Conservation (phyloP, 2,329 filamentous ascomycete species). For the Onygenales sp. region DNA sequence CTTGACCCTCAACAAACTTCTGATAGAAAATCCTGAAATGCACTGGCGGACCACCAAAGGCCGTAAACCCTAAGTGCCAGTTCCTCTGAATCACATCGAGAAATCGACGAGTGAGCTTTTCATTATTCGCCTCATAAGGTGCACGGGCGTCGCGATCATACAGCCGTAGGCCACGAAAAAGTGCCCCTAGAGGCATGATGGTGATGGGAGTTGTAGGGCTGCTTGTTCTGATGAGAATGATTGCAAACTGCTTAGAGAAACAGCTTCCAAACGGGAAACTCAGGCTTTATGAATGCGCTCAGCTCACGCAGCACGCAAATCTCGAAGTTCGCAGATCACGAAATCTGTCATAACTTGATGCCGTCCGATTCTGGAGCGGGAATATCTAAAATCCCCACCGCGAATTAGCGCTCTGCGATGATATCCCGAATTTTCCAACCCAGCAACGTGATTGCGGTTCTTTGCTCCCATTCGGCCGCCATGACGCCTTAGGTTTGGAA, state of each 20-base stretch:
- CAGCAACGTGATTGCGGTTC: no score
- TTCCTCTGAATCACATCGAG: conserved; percentile 29
- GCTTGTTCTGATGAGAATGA: neutral
- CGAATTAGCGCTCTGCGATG: no score
- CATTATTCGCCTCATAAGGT: conserved; percentile 14
- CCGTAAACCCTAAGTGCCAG: conserved; percentile 56
- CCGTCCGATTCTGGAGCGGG: no score
- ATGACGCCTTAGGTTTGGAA: no score
- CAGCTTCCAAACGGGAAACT: neutral
- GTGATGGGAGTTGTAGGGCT: no score
- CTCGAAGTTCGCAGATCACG: neutral
- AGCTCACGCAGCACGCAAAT: neutral
- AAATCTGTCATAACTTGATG: neutral
- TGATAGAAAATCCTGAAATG: conserved; percentile 60
- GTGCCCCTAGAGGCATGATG: conserved; percentile 6
- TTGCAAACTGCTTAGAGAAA: neutral
- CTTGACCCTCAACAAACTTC: conserved; percentile 46
- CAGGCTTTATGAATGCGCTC: neutral
- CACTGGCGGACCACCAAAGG: conserved; percentile 59
- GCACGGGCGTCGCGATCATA: conserved; percentile 1
- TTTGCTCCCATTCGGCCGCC: no score
- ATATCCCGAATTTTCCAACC: no score
- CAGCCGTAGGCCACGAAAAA: conserved; percentile 6
- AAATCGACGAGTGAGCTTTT: conserved; percentile 21
- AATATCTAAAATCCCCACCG: no score